Conservation (phyloP, 495 filamentous ascomycete genomes). For the Neurospora tetraspora region DNA sequence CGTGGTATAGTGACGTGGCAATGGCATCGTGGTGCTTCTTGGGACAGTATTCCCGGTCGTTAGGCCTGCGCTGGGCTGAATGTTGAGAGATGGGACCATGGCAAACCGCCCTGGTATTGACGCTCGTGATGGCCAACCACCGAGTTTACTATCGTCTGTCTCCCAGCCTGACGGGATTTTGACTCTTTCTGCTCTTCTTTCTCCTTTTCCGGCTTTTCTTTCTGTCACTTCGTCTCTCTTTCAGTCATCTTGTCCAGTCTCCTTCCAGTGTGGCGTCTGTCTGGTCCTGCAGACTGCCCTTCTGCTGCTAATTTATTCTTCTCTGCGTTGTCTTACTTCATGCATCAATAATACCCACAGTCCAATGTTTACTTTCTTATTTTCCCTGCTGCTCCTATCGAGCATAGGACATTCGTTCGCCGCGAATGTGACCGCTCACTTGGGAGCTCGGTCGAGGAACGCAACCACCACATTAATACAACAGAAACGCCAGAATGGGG, state of each 20-base stretch:
- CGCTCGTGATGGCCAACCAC: not conserved
- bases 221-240: not conserved
- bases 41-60: not conserved
- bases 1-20: not conserved
- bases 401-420: not conserved
- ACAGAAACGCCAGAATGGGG: not conserved
- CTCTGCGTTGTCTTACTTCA: not conserved
- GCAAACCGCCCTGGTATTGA: not conserved
- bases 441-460: not conserved
- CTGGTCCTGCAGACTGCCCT: not conserved
- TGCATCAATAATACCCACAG: not conserved
- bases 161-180: not conserved
- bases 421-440: not conserved
- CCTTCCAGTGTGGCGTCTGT: not conserved
- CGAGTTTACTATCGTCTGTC: not conserved
- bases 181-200: not conserved
- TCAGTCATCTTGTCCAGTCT: not conserved
- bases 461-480: not conserved
- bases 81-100: not conserved
- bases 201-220: not conserved
- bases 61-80: not conserved
- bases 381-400: not conserved
- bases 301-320: not conserved
- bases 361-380: not conserved
- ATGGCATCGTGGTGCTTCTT: not conserved